Percentiles rank a stretch among this genome's conserved stretches.
Evolutionary conservation across 768 basidiomycete species (phyloP).

Genomic region (Mycena crocata): DNA sequence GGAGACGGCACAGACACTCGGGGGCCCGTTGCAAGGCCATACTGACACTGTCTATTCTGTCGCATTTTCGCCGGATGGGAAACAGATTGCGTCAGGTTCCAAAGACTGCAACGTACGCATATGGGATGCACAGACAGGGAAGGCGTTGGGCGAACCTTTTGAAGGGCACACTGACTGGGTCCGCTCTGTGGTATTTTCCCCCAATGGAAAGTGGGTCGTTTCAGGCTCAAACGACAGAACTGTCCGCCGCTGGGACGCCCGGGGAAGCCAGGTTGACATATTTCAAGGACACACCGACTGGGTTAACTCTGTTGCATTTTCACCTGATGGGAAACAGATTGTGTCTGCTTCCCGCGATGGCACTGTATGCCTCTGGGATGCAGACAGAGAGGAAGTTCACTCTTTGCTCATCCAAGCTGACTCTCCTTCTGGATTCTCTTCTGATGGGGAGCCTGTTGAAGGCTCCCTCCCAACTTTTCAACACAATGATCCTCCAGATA

Average conservation of each 20-base stretch:
- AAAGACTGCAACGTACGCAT: background rate
- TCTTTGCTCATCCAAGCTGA: no score
- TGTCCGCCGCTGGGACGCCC: slow-evolving; percentile 2
- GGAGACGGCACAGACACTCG: background rate
- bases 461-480: no score
- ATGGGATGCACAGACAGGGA: background rate
- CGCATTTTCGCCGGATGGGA: background rate
- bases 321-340: background rate
- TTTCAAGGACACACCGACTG: background rate
- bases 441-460: no score
- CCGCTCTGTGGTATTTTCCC: background rate
- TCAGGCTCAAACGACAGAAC: background rate
- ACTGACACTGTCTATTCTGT: background rate
- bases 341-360: background rate
- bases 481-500: background rate
- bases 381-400: no score
- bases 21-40: background rate
- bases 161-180: background rate
- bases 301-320: background rate
- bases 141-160: background rate
- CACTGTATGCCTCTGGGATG: slow-evolving; percentile 5
- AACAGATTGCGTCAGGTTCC: background rate
- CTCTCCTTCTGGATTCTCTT: no score
- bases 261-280: background rate
- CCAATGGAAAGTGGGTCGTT: background rate